Conservation (phyloP, 78 protist genomes). For the Dictyostelium discoideum region DNA sequence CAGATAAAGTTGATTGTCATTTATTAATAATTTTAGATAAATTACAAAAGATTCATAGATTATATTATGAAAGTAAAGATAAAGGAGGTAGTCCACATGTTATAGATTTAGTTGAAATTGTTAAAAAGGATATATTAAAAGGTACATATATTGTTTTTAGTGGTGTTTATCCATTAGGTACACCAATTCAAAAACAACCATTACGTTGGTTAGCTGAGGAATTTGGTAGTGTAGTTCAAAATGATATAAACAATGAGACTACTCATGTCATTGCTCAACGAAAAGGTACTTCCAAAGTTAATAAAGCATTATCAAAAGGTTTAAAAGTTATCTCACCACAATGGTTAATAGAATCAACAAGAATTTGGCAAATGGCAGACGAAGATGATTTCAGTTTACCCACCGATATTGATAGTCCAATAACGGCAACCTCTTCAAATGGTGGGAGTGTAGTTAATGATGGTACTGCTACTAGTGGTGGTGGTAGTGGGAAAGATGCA, state of each 20-base stretch:
- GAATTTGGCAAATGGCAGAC: conserved; percentile 5
- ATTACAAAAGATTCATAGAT: conserved; percentile 15
- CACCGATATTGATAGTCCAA: neutral
- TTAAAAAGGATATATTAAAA: conserved; percentile 34
- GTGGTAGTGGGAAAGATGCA: neutral
- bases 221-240: conserved; percentile 12
- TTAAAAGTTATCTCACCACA: neutral
- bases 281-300: conserved; percentile 49
- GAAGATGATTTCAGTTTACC: conserved; percentile 12
- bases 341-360: conserved; percentile 23
- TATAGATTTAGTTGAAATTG: conserved; percentile 15
- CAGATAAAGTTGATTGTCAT: conserved; percentile 16
- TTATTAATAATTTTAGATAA: conserved; percentile 9
- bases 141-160: conserved; percentile 32
- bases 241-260: conserved; percentile 27
- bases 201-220: conserved; percentile 26
- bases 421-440: neutral
- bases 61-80: conserved; percentile 11
- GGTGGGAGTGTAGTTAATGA: neutral
- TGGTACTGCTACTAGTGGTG: neutral
- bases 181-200: conserved; percentile 49
- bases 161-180: conserved; percentile 55
- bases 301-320: conserved; percentile 35
- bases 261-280: conserved; percentile 61
- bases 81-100: conserved; percentile 23